These are phyloP conservation scores for Metschnikowia reukaufii DNA, from an alignment of 805 yeast species.

Conservation along the genomic window DNA sequence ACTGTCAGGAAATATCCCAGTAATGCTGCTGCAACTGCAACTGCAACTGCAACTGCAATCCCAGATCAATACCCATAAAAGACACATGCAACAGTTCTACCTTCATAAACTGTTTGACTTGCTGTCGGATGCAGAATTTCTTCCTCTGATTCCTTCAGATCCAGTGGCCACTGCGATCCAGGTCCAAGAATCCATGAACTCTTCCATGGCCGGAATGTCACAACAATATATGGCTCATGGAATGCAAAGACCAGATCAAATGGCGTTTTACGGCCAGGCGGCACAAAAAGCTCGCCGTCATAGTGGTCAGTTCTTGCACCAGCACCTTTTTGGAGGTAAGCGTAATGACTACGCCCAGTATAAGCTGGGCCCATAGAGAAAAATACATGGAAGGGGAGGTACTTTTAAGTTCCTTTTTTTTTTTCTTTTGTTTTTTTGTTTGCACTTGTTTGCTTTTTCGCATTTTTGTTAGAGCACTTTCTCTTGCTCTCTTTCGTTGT, in stretches of 20 bases:
- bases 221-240: conserved; percentile 10
- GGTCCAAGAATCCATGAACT: conserved; percentile 16
- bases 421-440: no score
- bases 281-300: conserved; percentile 16
- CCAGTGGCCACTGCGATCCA: conserved; percentile 19
- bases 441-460: not conserved
- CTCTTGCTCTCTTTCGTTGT: not conserved
- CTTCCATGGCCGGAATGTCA: conserved; percentile 9
- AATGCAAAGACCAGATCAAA: conserved; percentile 16
- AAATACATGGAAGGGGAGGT: no score
- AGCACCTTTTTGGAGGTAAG: conserved; percentile 21
- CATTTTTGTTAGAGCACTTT: not conserved
- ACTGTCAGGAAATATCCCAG: conserved; percentile 1
- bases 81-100: conserved; percentile 39
- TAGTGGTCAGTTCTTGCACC: conserved; percentile 21
- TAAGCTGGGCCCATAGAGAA: conserved; percentile 15
- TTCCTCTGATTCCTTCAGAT: conserved; percentile 29
- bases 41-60: conserved; percentile 18
- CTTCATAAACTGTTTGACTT: conserved; percentile 67
- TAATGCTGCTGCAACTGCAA: conserved; percentile 13
- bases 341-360: conserved; percentile 21
- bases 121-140: conserved; percentile 70
- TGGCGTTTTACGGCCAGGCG: conserved; percentile 15
- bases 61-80: conserved; percentile 39
- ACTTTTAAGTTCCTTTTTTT: not conserved